phyloP scores from a whole-genome alignment of 2,329 filamentous ascomycete genomes.

The Clonostachys rhizophaga region DNA sequence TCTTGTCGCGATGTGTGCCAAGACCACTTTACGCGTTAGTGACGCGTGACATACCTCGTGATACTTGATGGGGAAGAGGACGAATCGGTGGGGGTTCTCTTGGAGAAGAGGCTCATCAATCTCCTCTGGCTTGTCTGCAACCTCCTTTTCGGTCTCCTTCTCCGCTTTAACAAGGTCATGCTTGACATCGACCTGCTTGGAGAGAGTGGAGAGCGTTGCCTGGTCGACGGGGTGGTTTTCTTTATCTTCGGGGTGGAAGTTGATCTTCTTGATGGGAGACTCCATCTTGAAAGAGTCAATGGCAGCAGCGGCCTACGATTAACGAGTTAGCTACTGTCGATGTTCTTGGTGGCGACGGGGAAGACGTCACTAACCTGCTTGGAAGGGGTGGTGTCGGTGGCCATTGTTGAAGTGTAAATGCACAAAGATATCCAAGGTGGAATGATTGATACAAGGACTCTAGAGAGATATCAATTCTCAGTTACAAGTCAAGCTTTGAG shows the following conservation, averaged over 20 bases:
- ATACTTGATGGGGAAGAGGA: constrained; percentile 98
- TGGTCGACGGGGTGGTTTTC: constrained; percentile 64
- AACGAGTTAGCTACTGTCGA: constrained; percentile 20
- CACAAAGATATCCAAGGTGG: not conserved
- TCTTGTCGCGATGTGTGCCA: constrained; percentile 11
- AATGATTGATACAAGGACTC: constrained; percentile 2
- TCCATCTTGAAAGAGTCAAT: constrained; percentile 91
- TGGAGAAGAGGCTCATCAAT: constrained; percentile 85
- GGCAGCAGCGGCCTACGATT: constrained; percentile 71
- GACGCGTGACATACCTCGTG: constrained; percentile 77
- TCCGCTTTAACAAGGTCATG: constrained; percentile 38
- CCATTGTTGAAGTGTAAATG: constrained; percentile 50
- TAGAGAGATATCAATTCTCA: not conserved
- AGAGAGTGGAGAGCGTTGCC: constrained; percentile 43
- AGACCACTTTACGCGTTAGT: constrained; percentile 65
- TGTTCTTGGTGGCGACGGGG: constrained; percentile 2
- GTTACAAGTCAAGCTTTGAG: constrained; percentile 1
- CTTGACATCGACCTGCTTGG: constrained; percentile 55
- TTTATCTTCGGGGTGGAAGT: constrained; percentile 71
- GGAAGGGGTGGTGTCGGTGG: constrained; percentile 62
- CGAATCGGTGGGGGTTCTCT: constrained; percentile 94
- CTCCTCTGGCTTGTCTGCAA: constrained; percentile 62
- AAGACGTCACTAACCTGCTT: constrained; percentile 46
- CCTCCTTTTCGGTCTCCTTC: constrained; percentile 26
- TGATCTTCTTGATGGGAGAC: constrained; percentile 85